A percentile compares a stretch with the other conserved stretches of the same genome.
phyloP scores from a whole-genome alignment of 371 early-diverging fungal species.

The Mortierella sp. region DNA sequence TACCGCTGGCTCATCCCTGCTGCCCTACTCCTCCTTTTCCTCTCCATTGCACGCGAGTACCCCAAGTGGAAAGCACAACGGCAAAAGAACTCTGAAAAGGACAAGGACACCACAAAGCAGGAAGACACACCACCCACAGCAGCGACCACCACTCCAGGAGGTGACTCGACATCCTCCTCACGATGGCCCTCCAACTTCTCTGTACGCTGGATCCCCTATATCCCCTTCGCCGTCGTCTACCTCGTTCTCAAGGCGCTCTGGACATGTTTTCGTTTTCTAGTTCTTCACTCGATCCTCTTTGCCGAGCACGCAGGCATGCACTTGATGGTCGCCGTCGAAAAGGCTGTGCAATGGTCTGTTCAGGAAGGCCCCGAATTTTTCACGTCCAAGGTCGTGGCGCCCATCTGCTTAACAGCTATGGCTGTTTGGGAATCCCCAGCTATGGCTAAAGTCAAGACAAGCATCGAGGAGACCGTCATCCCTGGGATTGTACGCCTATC shows the following conservation, averaged over 20 bases:
- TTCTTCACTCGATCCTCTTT: conserved; percentile 30
- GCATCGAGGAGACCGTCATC: conserved; percentile 18
- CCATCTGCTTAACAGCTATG: conserved; percentile 2
- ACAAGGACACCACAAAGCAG: not conserved
- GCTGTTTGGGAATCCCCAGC: conserved; percentile 26
- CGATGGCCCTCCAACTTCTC: conserved; percentile 35
- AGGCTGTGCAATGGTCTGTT: conserved; percentile 25
- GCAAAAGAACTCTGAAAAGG: not conserved
- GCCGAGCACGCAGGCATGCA: conserved; percentile 19
- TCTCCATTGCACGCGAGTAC: conserved; percentile 45
- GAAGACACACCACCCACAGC: not conserved
- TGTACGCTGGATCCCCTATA: conserved; percentile 48
- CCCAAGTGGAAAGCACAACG: conserved; percentile 37
- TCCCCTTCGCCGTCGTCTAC: conserved; percentile 51
- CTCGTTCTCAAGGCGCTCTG: conserved; percentile 36
- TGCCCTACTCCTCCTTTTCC: conserved; percentile 9
- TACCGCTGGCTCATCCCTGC: conserved; percentile 9
- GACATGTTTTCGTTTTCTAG: conserved; percentile 29
- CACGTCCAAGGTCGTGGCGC: conserved; percentile 11
- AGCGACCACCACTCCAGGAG: not conserved
- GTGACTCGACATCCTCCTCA: not conserved
- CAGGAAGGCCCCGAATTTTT: conserved; percentile 41
- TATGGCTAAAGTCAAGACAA: conserved; percentile 1
- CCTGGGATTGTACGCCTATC: conserved; percentile 14
- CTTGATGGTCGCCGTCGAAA: conserved; percentile 11